Conservation (phyloP, 208 protist species). For the Trichomonas vaginalis region DNA sequence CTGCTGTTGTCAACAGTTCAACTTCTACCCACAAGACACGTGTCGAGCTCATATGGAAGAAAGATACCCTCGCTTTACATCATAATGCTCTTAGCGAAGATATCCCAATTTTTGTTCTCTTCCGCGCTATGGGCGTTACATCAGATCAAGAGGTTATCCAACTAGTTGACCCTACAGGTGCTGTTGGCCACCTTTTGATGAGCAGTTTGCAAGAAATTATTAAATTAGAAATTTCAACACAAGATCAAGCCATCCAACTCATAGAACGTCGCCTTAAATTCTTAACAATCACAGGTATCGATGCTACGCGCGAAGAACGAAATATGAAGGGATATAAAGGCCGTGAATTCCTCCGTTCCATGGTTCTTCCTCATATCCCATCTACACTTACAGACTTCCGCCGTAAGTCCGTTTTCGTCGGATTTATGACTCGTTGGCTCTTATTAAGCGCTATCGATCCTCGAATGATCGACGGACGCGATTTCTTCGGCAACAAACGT, state of each 20-base stretch:
- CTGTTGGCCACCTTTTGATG: constrained; percentile 52
- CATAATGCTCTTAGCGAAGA: constrained; percentile 94
- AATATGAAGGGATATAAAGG: not conserved
- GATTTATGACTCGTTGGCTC: constrained; percentile 85
- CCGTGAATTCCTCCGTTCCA: not conserved
- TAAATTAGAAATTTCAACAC: constrained; percentile 24
- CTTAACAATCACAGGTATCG: not conserved
- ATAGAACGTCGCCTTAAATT: constrained; percentile 22
- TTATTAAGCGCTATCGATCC: constrained; percentile 68
- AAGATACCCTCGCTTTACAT: constrained; percentile 75
- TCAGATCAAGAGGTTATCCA: constrained; percentile 94
- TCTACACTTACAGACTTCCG: constrained; percentile 21
- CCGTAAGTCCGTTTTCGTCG: constrained; percentile 83
- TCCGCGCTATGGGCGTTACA: constrained; percentile 74
- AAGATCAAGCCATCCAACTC: constrained; percentile 40
- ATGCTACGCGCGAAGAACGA: not conserved
- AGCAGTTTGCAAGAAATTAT: constrained; percentile 65
- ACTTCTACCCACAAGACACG: constrained; percentile 42
- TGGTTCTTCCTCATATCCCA: not conserved
- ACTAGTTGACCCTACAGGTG: constrained; percentile 68
- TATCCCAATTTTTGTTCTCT: constrained; percentile 51
- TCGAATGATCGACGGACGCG: constrained; percentile 76
- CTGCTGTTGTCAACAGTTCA: constrained; percentile 45
- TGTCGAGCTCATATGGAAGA: constrained; percentile 53
- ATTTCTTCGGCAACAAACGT: constrained; percentile 99